Evolutionary conservation across 495 filamentous ascomycete species (phyloP).

Genomic region (Entonaema liquescens): DNA sequence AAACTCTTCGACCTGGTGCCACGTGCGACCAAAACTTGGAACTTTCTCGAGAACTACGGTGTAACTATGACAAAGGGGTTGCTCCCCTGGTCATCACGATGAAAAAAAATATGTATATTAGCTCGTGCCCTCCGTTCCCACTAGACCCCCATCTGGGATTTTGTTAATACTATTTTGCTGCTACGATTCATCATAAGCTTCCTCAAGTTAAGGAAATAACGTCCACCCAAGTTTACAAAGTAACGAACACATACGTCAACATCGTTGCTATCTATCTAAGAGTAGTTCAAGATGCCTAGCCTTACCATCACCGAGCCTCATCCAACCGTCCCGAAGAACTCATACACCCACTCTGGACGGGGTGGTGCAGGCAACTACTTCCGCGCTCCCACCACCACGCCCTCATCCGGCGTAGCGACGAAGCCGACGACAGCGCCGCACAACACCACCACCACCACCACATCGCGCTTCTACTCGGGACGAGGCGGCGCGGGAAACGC

Average conservation of each 20-base stretch:
- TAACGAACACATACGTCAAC: neutral
- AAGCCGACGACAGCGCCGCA: constrained; percentile 31
- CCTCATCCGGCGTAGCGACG: constrained; percentile 51
- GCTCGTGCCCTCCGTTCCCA: constrained; percentile 23
- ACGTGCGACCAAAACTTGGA: constrained; percentile 34
- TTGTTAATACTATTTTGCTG: neutral
- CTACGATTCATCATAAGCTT: neutral
- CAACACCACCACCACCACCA: constrained; percentile 47
- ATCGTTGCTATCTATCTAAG: neutral
- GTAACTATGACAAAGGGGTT: constrained; percentile 47
- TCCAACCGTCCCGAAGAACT: constrained; percentile 71
- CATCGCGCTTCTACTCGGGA: constrained; percentile 76
- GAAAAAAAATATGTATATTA: constrained; percentile 37
- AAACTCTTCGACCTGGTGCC: constrained; percentile 9
- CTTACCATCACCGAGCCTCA: constrained; percentile 84
- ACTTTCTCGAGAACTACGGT: constrained; percentile 28
- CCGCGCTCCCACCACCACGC: constrained; percentile 69
- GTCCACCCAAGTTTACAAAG: neutral
- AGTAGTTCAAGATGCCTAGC: constrained; percentile 45
- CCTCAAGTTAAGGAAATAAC: neutral
- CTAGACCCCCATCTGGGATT: neutral
- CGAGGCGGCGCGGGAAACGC: constrained; percentile 93
- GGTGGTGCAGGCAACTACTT: constrained; percentile 91
- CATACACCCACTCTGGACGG: constrained; percentile 79
- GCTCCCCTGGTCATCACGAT: constrained; percentile 33